Conservation (phyloP, 306 rosid species). For the Lathyrus aphaca region DNA sequence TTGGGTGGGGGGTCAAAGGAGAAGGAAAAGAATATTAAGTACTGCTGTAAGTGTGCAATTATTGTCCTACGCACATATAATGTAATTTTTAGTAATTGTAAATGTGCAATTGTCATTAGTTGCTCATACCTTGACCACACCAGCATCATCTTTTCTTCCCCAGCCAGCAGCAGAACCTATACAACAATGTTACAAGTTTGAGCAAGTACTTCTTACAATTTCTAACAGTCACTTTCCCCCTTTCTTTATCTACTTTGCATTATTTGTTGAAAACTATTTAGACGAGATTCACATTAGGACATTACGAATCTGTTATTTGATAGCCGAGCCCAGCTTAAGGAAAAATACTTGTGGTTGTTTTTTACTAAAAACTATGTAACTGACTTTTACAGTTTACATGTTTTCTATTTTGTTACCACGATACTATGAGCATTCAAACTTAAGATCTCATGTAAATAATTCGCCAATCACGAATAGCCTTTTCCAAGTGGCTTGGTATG, state of each 20-base stretch:
- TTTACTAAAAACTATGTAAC: conserved; percentile 2
- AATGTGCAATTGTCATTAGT: background rate
- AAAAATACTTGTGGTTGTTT: background rate
- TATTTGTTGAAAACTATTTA: background rate
- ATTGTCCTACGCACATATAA: no score
- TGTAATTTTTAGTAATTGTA: no score
- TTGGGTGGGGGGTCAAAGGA: no score
- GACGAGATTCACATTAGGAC: background rate
- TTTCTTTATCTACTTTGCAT: background rate
- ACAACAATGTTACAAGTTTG: conserved; percentile 32
- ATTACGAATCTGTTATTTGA: background rate
- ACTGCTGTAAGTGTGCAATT: no score
- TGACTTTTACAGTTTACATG: conserved; percentile 12
- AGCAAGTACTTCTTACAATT: conserved; percentile 31
- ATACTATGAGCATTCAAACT: conserved; percentile 9
- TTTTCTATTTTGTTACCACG: conserved; percentile 7
- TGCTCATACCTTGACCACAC: conserved; percentile 85
- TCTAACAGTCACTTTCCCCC: conserved; percentile 5
- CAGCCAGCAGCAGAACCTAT: conserved; percentile 97
- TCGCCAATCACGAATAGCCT: conserved; percentile 15
- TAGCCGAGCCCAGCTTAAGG: background rate
- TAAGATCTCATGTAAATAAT: conserved; percentile 5
- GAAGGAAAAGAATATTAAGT: no score
- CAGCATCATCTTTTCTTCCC: conserved; percentile 96
- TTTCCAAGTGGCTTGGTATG: conserved; percentile 26